These are phyloP conservation scores for Achlya hypogyna DNA, from an alignment of 352 stramenopile genomes.

Conservation along the genomic window DNA sequence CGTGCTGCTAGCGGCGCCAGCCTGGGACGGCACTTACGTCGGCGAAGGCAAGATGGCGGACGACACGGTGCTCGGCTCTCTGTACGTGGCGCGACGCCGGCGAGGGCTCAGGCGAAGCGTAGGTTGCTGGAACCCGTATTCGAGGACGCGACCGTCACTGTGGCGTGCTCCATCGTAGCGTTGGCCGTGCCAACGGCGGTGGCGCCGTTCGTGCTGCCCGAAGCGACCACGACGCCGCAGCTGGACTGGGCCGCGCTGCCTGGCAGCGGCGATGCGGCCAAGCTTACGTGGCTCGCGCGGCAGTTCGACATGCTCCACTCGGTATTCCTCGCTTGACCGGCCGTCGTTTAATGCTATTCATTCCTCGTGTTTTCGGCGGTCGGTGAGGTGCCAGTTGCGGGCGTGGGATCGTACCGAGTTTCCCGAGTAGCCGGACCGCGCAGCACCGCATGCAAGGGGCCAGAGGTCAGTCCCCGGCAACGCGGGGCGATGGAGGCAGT, in stretches of 20 bases:
- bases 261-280: conserved; percentile 50
- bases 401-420: too few species aligned
- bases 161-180: conserved; percentile 66
- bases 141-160: conserved; percentile 36
- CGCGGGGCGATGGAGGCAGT: too few species aligned
- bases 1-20: conserved; percentile 56
- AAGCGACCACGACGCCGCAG: conserved; percentile 32
- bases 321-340: background rate
- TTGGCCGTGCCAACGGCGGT: conserved; percentile 30
- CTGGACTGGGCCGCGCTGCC: conserved; percentile 81
- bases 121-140: conserved; percentile 73
- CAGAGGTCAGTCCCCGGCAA: too few species aligned
- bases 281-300: conserved; percentile 68
- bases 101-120: too few species aligned
- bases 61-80: conserved; percentile 31
- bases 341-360: background rate
- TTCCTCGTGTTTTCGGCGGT: too few species aligned
- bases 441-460: too few species aligned
- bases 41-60: conserved; percentile 79
- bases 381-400: too few species aligned
- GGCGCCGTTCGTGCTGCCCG: conserved; percentile 26
- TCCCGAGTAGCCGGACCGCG: too few species aligned
- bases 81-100: conserved; percentile 6
- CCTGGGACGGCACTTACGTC: conserved; percentile 77
- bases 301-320: conserved; percentile 38